Evolutionary conservation across 169 alveolate genomes (phyloP), one percentile per base, ranked within the genome.

Genomic region (Plasmodium adleri): DNA sequence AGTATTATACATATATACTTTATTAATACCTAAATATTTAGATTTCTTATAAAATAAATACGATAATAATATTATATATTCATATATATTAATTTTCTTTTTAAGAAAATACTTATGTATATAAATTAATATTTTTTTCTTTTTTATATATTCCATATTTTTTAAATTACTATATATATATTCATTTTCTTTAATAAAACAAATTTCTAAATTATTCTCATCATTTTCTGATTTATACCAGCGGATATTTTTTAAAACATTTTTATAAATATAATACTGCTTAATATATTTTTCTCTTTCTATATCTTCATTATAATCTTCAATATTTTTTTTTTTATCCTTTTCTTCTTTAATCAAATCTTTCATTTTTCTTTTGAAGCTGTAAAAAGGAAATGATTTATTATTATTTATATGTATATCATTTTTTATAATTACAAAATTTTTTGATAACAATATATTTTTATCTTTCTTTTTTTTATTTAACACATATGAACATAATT

Each of bases 21-120:
- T 78, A 13, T 78, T 78, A 15, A 66, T 64, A 26, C 66, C 89
- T 28, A 78, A 56, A 43, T 78, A 78, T 52, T 71, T 67, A 22
- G 89, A 78, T 78, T 32, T 78, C 20, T 78, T 78, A 32, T 52
- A 78, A 78, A 78, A 78, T 3, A 78, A 32, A 70, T 78, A 78
- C 6, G 89, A 78, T 0, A 78, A 24, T 0, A 78, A 6, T 7
- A 78, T 52, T 17, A 78, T 78, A 67, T 59, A 66, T 66, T 78
- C 89, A 52, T 70, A 78, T 26, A 78, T 66, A 59, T 78, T 78
- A 52, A 78, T 66, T 28, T 67, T 54, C 20, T 78, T 66, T 64
- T 78, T 64, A 64, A 63, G 26, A 15, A 78, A n/a, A 50, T 50
- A 20, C 54, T 26, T 28, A n/a, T 52, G 50, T 64, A 78, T 26